Base-by-base conservation (phyloP, 2,329 filamentous ascomycete species). In the Ambrosiella cleistominuta region DNA sequence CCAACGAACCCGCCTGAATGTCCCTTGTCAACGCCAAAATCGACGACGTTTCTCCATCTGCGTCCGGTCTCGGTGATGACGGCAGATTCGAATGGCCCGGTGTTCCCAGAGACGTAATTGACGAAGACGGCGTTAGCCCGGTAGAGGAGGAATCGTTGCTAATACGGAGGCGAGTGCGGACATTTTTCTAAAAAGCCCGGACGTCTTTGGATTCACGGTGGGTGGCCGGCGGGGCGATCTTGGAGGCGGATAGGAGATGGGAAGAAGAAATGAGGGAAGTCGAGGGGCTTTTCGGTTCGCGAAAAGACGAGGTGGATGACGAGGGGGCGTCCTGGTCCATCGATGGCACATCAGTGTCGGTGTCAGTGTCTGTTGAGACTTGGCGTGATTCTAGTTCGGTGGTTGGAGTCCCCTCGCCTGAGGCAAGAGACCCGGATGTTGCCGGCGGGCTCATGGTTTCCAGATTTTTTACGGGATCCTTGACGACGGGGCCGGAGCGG, bases 141-240 rank as follows among this genome's bases (percentile, higher is more conserved):
- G 13, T 37, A 15, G n/a, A 27, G 7, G n/a, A 27, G 7, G 61
- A 60, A 50, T 15, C 15, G 42, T 55, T 54, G 27, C 57, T 58
- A 11, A 60, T 57, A 52, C 61, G 59, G 27, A 62, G 56, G 54
- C 40, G 42, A 17, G 57, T 52, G 7, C 62, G 60, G 37, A 60
- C 62, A 51, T 61, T 62, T 39, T 58, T 59, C 62, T 62, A 62
- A 56, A 62, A 62, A 15, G 57, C 57, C 37, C 57, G 57, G n/a
- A 58, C 60, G 27, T 60, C 60, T 54, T 50, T 54, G 36, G 53
- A 57, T 37, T 52, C 53, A 49, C 60, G 60, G 9, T 27, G 19
- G 27, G 27, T 27, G 27, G 39, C 11, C 39, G 39, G 39, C 39
- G 6, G 39, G 11, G 39, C 47, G n/a, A 50, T 39, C 27, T 36